Evolutionary conservation across 2,329 filamentous ascomycete species (phyloP), one percentile per base, ranked within the genome.

Genomic region (Davidsoniella neocaledoniae): DNA sequence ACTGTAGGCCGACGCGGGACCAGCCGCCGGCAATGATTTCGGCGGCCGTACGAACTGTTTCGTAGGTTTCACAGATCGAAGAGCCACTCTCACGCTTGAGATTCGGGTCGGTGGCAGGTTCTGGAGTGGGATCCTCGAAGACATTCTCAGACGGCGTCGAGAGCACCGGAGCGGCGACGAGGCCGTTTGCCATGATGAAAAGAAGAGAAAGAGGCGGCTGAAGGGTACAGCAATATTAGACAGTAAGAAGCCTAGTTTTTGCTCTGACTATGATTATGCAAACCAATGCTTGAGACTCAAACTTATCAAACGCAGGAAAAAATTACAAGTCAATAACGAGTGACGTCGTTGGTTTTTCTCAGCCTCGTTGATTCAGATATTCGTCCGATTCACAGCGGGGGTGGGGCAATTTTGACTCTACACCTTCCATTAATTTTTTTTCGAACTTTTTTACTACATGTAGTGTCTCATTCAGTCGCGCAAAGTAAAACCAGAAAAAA

Each of bases 1-100:
- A 96, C 61, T 98, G 91, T n/a, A 98, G 68, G 1, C 87, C 91
- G 29, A 98, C 76, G 46, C 83, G 76, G 54, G 67, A 74, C 75
- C 86, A 94, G 62, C 72, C 72, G 41, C 78, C 82, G 4, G 70
- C 64, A n/a, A 71, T 70, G 43, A 98, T 83, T 63, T 94, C 85
- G 36, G 67, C 64, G 45, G 86, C 74, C 0, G 91, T 95, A 51
- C 85, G 76, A 53, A 75, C 72, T 56, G 95, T 81, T 64, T 98
- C 91, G 68, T 96, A 98, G 45, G 83, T 81, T 39, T 79, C 67
- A 50, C 69, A 68, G 26, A 96, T 69, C 59, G 51, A 47, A 5
- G 41, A 23, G 42, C 84, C 77, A 56, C 90, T 78, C 14, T 66
- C 64, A 46, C 60, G 60, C 56, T 58, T 21, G 56, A 65, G 55